Evolutionary conservation across 345 rosid genomes (phyloP), one percentile per base, ranked within the genome.

Genomic region (Citrus trifoliata): DNA sequence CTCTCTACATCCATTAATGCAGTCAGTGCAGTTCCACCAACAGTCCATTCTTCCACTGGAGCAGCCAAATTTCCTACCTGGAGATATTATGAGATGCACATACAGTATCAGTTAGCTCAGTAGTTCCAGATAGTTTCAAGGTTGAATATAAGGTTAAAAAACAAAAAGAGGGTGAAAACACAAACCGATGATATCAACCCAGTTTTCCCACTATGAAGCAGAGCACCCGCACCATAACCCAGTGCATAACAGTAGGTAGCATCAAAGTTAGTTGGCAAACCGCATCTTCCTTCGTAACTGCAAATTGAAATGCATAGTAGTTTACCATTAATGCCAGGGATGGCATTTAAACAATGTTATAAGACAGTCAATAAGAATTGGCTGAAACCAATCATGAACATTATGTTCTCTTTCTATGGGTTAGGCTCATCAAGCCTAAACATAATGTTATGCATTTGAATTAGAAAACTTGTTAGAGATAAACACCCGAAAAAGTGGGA

Each of bases 261-360:
- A 86, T 96, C 99, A 61, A 94, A 96, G 84, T 96, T 94, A 2
- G 98, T 94, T 64, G 99, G 98, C 82, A 96, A 82, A 53, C 99
- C 99, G 48, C 99, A 93, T 86, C 99, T 89, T 74, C 99, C 98
- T 87, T 94, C 99, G 76, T 96, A 94, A 75, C 99, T 96, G 90
- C 80, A 79, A 46, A 37, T 64, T 56, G 60, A 75, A 71, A 71
- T 64, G 71, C 22, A 30, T 14, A 51, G 35, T 25, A 59, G 46
- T 70, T 48, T 61, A 71, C 66, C 8, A 46, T 67, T 40, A 51
- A 51, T 67, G 48, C 10, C 13, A 46, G n/a, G 63, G 53, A 65
- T 61, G 27, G 13, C 71, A 9, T 61, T 30, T 2, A 9, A 66
- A 37, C 10, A 35, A 33, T 16, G 67, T 65, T 76, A 24, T 35